Evolutionary conservation across 176 grass and related monocot species (phyloP).

Genomic region (Avena atlantica): DNA sequence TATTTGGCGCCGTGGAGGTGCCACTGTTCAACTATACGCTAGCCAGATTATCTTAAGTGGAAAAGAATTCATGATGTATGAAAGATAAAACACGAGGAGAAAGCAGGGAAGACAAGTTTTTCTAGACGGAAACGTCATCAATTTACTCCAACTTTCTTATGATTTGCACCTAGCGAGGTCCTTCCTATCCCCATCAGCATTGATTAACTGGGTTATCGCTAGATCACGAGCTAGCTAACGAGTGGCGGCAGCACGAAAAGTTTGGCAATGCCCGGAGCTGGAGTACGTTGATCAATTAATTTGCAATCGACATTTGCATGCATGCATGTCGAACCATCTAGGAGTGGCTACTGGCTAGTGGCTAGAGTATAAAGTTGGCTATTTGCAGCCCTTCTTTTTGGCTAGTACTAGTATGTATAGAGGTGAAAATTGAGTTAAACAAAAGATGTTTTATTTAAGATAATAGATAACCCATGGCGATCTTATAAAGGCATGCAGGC

Average conservation of each 20-base stretch:
- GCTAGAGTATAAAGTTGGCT: no score
- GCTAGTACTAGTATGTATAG: no score
- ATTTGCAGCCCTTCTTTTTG: no score
- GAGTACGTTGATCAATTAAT: background rate
- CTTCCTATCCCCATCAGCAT: no score
- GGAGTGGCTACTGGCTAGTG: no score
- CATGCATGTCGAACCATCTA: no score
- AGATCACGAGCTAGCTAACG: background rate
- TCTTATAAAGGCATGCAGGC: no score
- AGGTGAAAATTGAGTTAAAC: no score
- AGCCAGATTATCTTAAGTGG: background rate
- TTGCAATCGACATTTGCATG: no score
- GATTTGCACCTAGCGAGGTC: background rate
- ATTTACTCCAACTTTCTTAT: background rate
- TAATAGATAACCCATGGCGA: no score
- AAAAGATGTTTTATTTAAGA: no score
- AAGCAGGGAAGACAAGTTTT: background rate
- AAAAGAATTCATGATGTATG: background rate
- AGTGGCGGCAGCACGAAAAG: background rate
- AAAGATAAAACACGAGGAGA: background rate
- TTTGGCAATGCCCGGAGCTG: background rate
- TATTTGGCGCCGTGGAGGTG: background rate
- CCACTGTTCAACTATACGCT: background rate
- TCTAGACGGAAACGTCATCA: background rate
- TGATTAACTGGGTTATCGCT: background rate